Conservation (phyloP, 2,329 filamentous ascomycete species). For the Paracoccidioides lutzii region DNA sequence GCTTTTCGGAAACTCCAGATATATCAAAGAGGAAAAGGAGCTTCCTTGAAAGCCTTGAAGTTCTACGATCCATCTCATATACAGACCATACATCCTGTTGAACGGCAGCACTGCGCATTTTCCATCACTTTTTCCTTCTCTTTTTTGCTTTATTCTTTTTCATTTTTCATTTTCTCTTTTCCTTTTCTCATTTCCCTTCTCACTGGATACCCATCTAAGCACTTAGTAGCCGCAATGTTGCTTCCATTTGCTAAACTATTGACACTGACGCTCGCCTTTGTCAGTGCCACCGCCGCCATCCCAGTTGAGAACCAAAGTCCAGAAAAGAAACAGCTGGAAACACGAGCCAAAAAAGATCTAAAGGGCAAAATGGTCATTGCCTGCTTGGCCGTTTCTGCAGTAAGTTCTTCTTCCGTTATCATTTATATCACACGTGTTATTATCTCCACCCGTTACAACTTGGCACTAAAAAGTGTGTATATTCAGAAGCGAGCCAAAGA, state of each 20-base stretch:
- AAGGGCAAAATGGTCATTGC: not conserved
- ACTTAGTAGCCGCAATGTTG: not conserved
- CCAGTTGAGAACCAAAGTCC: not conserved
- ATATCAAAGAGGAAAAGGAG: no score
- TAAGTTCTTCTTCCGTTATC: not conserved
- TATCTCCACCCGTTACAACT: not conserved
- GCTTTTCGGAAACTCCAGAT: no score
- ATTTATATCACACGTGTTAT: not conserved
- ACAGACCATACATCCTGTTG: no score
- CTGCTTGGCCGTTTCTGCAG: not conserved
- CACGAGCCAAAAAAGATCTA: not conserved
- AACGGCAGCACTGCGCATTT: no score
- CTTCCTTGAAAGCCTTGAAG: no score
- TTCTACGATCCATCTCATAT: no score
- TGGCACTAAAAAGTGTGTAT: not conserved
- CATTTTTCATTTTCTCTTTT: not conserved
- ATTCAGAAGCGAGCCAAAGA: not conserved
- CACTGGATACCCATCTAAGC: not conserved
- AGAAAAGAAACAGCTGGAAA: not conserved
- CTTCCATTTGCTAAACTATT: not conserved
- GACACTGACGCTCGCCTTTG: not conserved
- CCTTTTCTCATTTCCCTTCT: not conserved
- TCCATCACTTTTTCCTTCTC: no score
- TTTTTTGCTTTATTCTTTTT: no score
- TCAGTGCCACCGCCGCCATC: not conserved